Percentiles rank a stretch among this genome's conserved stretches.
Evolutionary conservation across 1,284 basidiomycete genomes (phyloP).

Genomic region (Pseudozyma tsukubaensis): DNA sequence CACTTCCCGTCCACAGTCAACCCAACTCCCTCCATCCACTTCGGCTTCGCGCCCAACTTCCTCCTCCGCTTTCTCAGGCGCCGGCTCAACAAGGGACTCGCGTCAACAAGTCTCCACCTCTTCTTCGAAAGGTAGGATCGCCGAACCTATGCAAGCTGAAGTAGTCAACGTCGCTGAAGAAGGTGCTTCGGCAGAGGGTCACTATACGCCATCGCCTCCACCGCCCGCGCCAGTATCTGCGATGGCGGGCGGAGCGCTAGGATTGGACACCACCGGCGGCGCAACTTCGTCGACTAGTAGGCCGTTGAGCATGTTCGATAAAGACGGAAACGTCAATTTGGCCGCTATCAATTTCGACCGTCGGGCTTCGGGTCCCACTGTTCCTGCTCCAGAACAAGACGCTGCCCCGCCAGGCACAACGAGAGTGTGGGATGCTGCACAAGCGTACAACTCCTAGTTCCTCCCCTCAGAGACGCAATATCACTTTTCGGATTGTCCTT

Average conservation of each 20-base stretch:
- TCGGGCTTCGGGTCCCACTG: neutral
- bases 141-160: constrained; percentile 51
- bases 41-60: constrained; percentile 24
- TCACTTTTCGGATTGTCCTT: too few relatives aligned
- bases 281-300: neutral
- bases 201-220: neutral
- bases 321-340: constrained; percentile 17
- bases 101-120: constrained; percentile 31
- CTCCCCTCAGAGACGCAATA: too few relatives aligned
- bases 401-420: neutral
- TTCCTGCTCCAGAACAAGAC: neutral
- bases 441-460: constrained; percentile 27
- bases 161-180: constrained; percentile 28
- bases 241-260: neutral
- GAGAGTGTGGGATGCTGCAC: constrained; percentile 43
- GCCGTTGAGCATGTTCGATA: constrained; percentile 24
- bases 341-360: constrained; percentile 36
- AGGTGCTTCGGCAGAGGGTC: constrained; percentile 17
- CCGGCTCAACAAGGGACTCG: constrained; percentile 20
- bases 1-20: constrained; percentile 31
- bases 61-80: constrained; percentile 15
- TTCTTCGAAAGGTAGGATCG: constrained; percentile 24
- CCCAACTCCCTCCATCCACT: constrained; percentile 13
- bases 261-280: neutral
- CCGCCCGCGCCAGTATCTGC: constrained; percentile 4